Conservation (phyloP, 164 flowering plant species). For the Liquidambar formosana region DNA sequence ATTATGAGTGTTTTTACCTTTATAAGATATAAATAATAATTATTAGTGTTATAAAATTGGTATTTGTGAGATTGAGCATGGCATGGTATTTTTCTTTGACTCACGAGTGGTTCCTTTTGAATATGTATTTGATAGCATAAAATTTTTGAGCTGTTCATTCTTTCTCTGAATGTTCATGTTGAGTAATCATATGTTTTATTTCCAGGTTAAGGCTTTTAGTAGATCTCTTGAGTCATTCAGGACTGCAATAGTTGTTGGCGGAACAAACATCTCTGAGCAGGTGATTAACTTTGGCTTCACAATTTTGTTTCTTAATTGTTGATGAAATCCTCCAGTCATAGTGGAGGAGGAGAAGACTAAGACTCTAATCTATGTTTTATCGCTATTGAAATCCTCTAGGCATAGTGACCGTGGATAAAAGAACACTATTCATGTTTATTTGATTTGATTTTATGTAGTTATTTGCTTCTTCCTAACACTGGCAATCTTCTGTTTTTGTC, state of each 20-base stretch:
- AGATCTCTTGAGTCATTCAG: slow-evolving; percentile 53
- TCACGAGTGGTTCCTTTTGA: neutral
- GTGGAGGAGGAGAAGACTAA: neutral
- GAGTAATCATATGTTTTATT: neutral
- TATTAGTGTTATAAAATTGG: neutral
- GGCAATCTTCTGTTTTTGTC: too few species aligned
- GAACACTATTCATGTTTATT: too few species aligned
- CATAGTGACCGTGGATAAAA: neutral
- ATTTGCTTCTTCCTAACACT: neutral
- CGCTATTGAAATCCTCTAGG: neutral
- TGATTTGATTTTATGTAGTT: too few species aligned
- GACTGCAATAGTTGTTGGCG: slow-evolving; percentile 73
- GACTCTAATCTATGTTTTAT: too few species aligned
- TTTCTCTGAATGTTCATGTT: neutral
- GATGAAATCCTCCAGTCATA: neutral
- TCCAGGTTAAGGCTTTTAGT: slow-evolving; percentile 66
- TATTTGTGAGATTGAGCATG: neutral
- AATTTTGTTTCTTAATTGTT: neutral
- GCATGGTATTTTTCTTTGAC: neutral
- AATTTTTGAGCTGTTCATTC: neutral
- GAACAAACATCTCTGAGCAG: slow-evolving; percentile 70
- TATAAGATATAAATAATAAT: too few species aligned
- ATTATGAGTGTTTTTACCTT: too few species aligned
- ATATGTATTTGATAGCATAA: neutral
- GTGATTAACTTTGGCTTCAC: slow-evolving; percentile 24